These are phyloP conservation scores for Pyrenopolyporus hunteri DNA, from an alignment of 495 filamentous ascomycete genomes.

Conservation along the genomic window DNA sequence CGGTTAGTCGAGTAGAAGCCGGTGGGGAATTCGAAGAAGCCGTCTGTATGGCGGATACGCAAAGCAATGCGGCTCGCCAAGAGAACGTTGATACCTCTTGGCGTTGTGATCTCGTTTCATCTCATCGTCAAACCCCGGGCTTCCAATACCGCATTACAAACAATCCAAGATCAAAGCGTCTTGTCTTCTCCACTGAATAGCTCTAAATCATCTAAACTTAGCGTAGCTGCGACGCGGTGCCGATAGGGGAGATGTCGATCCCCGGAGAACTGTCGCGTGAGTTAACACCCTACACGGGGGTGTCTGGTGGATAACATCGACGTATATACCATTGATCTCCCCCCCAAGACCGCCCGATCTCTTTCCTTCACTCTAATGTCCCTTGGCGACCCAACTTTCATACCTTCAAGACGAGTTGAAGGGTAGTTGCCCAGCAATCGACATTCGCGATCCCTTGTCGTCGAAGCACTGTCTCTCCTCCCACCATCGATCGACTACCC, in stretches of 20 bases:
- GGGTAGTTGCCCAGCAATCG: constrained; percentile 23
- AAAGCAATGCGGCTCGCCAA: constrained; percentile 30
- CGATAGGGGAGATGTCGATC: constrained; percentile 26
- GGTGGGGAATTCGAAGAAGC: constrained; percentile 13
- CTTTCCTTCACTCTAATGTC: constrained; percentile 22
- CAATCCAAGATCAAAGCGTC: constrained; percentile 25
- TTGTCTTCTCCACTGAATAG: neutral
- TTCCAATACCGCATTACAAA: neutral
- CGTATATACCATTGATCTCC: constrained; percentile 22
- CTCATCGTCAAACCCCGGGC: constrained; percentile 23
- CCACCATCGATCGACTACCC: constrained; percentile 16
- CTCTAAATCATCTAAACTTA: constrained; percentile 12
- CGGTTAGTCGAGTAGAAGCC: neutral
- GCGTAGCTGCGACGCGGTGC: constrained; percentile 9
- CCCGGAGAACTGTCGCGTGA: constrained; percentile 13
- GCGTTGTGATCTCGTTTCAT: constrained; percentile 37
- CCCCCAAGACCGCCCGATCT: neutral
- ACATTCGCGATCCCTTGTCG: constrained; percentile 23
- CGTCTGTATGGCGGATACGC: constrained; percentile 7
- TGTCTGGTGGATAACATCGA: neutral
- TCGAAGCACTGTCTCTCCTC: constrained; percentile 34
- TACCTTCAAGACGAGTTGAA: constrained; percentile 34
- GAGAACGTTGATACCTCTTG: constrained; percentile 32
- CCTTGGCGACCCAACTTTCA: constrained; percentile 33
- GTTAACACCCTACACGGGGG: constrained; percentile 14